Base-by-base conservation (phyloP, 345 rosid genomes). In the Arabidopsis arenosa region DNA sequence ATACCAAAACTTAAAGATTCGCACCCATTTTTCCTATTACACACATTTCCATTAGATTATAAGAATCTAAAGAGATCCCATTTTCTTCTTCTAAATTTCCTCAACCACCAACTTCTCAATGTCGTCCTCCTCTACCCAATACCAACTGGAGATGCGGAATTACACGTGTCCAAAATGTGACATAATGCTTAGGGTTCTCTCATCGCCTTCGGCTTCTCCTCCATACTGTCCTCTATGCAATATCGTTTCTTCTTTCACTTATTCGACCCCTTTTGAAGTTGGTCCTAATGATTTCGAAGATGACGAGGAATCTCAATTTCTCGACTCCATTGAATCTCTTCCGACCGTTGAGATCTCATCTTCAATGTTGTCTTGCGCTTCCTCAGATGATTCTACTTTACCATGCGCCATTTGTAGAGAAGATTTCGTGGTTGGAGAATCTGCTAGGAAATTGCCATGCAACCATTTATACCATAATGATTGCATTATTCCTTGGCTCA, bases 401-500 rank as follows among this genome's bases (percentile, higher is more conserved):
- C 45, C 68, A 28, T 84, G 87, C 55, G 65, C 83, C 17, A 76
- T 82, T 1, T 86, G 89, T 59, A 81, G 57, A 30, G 89, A 86
- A 21, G 76, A 81, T 68, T 82, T 84, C 12, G 28, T 60, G 0
- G 3, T 74, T 2, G 83, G 80, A 15, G 75, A 72, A 14, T 73
- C 73, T 43, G 86, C 81, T 64, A 53, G 75, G 59, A 79, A 52
- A n/a, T 82, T 83, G 26, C 87, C 90, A 47, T 84, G 90, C 68
- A 57, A 73, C 43, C 90, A 86, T 49, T 70, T 84, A 15, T 86
- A 72, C 72, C 90, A 84, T 60, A 26, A 73, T 28, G 79, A 81
- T 17, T 84, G 87, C 75, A 86, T 86, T 47, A 61, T 67, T 36
- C 84, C 83, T 1, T 84, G 86, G 85, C 81, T 86, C 63, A 63